Evolutionary conservation across 2,329 filamentous ascomycete genomes (phyloP).

Genomic region (Talaromyces sp.): DNA sequence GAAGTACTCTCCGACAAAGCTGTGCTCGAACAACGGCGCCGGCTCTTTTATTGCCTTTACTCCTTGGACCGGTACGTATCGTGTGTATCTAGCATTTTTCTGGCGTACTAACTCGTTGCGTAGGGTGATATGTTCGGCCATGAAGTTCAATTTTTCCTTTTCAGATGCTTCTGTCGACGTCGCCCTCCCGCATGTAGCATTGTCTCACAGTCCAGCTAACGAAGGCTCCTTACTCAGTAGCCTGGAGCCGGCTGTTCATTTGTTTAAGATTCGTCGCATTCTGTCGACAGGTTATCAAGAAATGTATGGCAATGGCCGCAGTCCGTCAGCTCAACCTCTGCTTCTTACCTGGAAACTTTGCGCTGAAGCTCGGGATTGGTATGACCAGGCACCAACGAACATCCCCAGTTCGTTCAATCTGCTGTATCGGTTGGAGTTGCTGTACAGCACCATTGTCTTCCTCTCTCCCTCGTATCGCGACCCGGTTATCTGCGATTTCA

Average conservation of each 20-base stretch:
- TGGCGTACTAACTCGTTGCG: constrained; percentile 15
- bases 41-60: constrained; percentile 87
- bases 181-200: constrained; percentile 38
- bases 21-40: constrained; percentile 69
- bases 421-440: constrained; percentile 79
- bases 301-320: constrained; percentile 71
- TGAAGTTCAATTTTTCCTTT: constrained; percentile 88
- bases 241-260: constrained; percentile 65
- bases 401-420: constrained; percentile 62
- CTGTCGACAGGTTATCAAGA: constrained; percentile 88
- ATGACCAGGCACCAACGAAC: constrained; percentile 63
- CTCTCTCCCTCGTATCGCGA: constrained; percentile 73
- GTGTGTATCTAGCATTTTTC: background rate
- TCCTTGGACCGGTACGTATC: constrained; percentile 68
- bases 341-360: constrained; percentile 34
- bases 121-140: constrained; percentile 81
- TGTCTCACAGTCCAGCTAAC: constrained; percentile 39
- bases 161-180: constrained; percentile 84
- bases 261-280: constrained; percentile 77
- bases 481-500: constrained; percentile 65
- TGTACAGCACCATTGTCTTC: constrained; percentile 88
- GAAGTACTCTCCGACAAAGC: constrained; percentile 62
- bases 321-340: constrained; percentile 61
- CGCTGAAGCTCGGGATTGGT: constrained; percentile 67
- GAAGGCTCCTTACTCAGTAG: constrained; percentile 47